phyloP scores from a whole-genome alignment of 805 yeast species.

The Kazachstania bromeliacearum region DNA sequence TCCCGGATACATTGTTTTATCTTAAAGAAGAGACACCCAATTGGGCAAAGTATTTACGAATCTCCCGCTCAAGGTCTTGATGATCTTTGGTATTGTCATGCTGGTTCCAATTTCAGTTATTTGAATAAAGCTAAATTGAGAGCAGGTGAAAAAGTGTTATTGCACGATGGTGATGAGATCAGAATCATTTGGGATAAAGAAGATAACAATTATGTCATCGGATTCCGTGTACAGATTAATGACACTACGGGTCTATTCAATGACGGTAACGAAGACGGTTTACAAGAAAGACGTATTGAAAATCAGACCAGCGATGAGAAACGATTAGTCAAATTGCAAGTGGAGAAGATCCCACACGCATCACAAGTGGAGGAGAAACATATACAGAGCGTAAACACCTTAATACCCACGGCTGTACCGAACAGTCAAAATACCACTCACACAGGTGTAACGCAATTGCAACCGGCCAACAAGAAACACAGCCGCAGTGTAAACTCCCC shows the following conservation, averaged over 20 bases:
- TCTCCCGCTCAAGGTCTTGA: conserved; percentile 67
- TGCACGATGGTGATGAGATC: conserved; percentile 57
- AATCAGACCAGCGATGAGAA: conserved; percentile 22
- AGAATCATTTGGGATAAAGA: conserved; percentile 53
- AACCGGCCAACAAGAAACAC: background rate
- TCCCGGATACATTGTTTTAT: conserved; percentile 80
- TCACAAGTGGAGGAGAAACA: background rate
- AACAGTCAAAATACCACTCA: background rate
- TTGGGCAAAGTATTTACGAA: conserved; percentile 47
- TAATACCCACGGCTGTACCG: background rate
- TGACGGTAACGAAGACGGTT: conserved; percentile 31
- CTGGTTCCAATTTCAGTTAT: conserved; percentile 70
- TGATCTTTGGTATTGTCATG: conserved; percentile 73
- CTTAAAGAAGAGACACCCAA: conserved; percentile 51
- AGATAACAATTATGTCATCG: conserved; percentile 37
- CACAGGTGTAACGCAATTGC: background rate
- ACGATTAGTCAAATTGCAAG: conserved; percentile 13
- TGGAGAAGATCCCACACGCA: no score
- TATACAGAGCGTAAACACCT: background rate
- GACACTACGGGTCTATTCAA: conserved; percentile 60
- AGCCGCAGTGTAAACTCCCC: background rate
- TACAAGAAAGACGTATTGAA: conserved; percentile 11
- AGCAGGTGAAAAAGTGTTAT: conserved; percentile 49
- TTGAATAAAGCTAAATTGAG: conserved; percentile 54
- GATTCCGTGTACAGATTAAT: conserved; percentile 42